Conservation (phyloP, 768 basidiomycete species). For the Lanmaoa pseudosensibilis region DNA sequence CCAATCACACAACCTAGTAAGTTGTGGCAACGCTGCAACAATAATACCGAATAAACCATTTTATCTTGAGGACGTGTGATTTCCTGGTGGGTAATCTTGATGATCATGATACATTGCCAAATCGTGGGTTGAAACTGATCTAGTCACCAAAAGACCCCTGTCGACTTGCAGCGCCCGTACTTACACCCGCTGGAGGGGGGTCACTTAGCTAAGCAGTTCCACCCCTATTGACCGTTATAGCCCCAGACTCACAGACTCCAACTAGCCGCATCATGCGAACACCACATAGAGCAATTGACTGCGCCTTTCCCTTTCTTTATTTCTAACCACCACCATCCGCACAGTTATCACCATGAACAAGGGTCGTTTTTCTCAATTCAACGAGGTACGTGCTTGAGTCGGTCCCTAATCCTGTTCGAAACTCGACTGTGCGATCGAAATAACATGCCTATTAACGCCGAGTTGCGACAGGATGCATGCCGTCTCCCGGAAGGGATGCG, state of each 20-base stretch:
- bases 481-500: conserved; percentile 45
- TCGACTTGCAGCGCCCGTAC: too few relatives aligned
- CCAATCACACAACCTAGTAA: background rate
- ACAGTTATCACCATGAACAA: background rate
- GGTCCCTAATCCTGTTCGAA: background rate
- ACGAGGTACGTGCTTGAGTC: conserved; percentile 21
- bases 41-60: background rate
- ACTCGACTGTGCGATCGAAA: background rate
- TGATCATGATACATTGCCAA: background rate
- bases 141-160: too few relatives aligned
- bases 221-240: background rate
- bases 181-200: background rate
- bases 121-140: background rate
- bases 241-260: too few relatives aligned
- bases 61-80: background rate
- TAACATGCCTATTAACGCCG: background rate
- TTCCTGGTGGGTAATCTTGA: too few relatives aligned
- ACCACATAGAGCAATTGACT: background rate
- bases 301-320: background rate
- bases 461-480: conserved; percentile 33
- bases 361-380: conserved; percentile 23
- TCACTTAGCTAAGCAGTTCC: too few relatives aligned
- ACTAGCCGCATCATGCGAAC: background rate
- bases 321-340: conserved; percentile 15
- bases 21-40: background rate